Evolutionary conservation across 208 protist genomes (phyloP).

Genomic region (Trypanosoma cruzi): DNA sequence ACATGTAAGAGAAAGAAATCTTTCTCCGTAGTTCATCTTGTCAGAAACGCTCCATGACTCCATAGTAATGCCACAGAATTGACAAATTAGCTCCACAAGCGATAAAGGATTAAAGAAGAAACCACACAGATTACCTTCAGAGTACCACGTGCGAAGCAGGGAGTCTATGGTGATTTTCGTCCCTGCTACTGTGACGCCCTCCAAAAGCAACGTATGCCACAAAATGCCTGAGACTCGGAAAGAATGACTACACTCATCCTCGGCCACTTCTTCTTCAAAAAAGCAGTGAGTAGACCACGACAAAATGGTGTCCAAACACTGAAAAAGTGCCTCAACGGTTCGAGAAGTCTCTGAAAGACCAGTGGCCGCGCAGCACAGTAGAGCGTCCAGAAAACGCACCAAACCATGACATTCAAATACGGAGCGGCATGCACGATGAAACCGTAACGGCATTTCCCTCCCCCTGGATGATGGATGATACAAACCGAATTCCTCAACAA

Average conservation of each 20-base stretch:
- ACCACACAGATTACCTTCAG: slow-evolving; percentile 19
- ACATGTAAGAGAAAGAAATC: slow-evolving; percentile 22
- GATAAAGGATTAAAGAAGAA: slow-evolving; percentile 7
- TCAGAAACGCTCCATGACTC: slow-evolving; percentile 16
- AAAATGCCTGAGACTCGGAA: slow-evolving; percentile 50
- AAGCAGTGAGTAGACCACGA: slow-evolving; percentile 77
- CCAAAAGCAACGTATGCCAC: slow-evolving; percentile 60
- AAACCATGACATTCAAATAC: slow-evolving; percentile 47
- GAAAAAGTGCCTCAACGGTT: slow-evolving; percentile 37
- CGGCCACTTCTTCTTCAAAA: slow-evolving; percentile 72
- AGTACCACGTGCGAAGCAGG: slow-evolving; percentile 26
- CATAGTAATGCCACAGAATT: slow-evolving; percentile 27
- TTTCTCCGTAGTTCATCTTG: slow-evolving; percentile 19
- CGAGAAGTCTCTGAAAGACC: slow-evolving; percentile 17
- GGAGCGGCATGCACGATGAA: slow-evolving; percentile 53
- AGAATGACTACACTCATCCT: slow-evolving; percentile 44
- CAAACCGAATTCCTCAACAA: slow-evolving; percentile 80
- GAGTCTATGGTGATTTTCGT: slow-evolving; percentile 2
- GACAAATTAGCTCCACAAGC: slow-evolving; percentile 24
- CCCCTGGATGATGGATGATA: slow-evolving; percentile 53
- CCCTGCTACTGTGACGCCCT: slow-evolving; percentile 10
- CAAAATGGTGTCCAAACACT: slow-evolving; percentile 45
- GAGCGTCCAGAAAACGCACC: slow-evolving; percentile 33
- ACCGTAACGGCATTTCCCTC: slow-evolving; percentile 53
- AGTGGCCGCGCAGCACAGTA: slow-evolving; percentile 22